Evolutionary conservation across 2,329 filamentous ascomycete species (phyloP), one percentile per base, ranked within the genome.

Genomic region (Cladosporium sp.): DNA sequence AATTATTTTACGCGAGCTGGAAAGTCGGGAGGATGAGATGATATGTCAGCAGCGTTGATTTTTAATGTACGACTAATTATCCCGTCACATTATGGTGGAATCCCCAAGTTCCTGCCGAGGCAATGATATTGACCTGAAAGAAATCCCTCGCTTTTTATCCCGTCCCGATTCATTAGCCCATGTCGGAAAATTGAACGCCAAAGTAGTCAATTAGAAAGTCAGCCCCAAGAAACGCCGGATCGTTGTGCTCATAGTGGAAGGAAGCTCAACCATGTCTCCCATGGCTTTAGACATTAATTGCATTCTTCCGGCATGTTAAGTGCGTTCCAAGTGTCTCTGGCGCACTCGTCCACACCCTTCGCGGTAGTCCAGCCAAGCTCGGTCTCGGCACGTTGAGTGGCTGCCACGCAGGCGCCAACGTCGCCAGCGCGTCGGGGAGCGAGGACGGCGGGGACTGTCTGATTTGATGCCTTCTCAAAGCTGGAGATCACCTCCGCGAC

Each of bases 401-500:
- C 67, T 18, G 70, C 70, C 4, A 71, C 67, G 40, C 69, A 71
- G 45, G 68, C 68, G 9, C 68, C 69, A 19, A 73, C 68, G 52
- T 73, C 71, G 30, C 71, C 71, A 4, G 64, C 64, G 47, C 71
- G 60, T 27, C 70, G 58, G n/a, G 64, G 68, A 9, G 64, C 65
- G 52, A 68, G 66, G 12, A 62, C 56, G 12, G 64, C 64, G 7
- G 69, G 68, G 4, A 73, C 69, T 13, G 50, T 60, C 29, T 62
- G 56, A 29, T 61, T 57, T 4, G 69, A 66, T 9, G 68, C 68
- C 17, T 61, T 57, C 53, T 72, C 64, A 19, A 73, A 60, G 40
- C 68, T 68, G 7, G 61, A 55, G 9, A 73, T 65, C 7, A 73
- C 70, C 56, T 73, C 71, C 4, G 65, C 65, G n/a, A 73, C 71